Evolutionary conservation across 164 flowering plant species (phyloP), one percentile per base, ranked within the genome.

Genomic region (Brasenia schreberi): DNA sequence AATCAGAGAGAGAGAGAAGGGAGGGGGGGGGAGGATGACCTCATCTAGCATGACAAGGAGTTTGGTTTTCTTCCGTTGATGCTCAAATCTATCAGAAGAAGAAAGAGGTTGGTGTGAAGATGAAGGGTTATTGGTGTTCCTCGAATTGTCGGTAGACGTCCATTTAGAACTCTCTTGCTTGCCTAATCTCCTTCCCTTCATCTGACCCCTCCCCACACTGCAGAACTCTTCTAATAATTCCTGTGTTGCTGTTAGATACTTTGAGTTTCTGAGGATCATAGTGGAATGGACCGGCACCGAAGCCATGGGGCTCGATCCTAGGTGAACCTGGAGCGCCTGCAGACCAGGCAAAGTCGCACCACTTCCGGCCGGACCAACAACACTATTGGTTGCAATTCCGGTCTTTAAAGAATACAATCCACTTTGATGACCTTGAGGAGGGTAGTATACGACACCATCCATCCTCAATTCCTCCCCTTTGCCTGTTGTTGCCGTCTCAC

Each of bases 171-270:
- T n/a, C 53, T 67, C 79, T 53, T 70, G 69, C 43, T 59, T 70
- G 19, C 67, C 74, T 70, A 56, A 65, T 49, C 75, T 75, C 5
- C 56, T 64, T 23, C 59, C 69, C 72, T 76, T 76, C 43, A 73
- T 76, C 18, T 85, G 87, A 42, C 87, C 93, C 44, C 87, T 84
- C 60, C 96, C 95, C 18, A 94, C 96, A 73, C 89, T 87, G 70
- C 98, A 94, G 63, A 94, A 91, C 75, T 94, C 98, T 68, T 91
- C 97, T 67, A 94, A 65, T 75, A 94, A 74, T 65, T 94, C 95
- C 72, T 82, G 87, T 0, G 96, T 87, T 12, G 98, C 79, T 62
- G 81, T 91, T 16, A 72, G 77, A 68, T 90, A 91, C 83, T 78
- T 87, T 0, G 97, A 23, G 27, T 23, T 23, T 23, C 27, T 23